These are phyloP conservation scores for Diaporthe caulivora DNA, from an alignment of 2,329 filamentous ascomycete genomes.

Conservation along the genomic window DNA sequence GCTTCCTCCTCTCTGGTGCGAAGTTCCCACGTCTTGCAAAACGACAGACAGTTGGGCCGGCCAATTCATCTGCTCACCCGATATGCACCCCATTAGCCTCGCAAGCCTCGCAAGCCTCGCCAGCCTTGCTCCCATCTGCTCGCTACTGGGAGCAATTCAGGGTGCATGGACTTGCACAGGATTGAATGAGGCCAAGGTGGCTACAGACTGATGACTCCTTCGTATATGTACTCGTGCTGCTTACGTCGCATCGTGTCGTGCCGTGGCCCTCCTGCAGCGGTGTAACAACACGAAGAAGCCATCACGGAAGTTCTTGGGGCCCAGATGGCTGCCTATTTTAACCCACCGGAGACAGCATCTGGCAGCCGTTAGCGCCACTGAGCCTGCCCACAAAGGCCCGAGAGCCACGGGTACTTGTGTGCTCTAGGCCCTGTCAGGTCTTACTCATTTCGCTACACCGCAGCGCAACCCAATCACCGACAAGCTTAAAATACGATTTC, in stretches of 20 bases:
- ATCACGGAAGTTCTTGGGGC: conserved; percentile 4
- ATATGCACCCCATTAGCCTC: background rate
- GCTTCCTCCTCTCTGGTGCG: background rate
- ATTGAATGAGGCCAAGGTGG: background rate
- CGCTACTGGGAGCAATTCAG: background rate
- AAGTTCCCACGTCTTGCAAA: background rate
- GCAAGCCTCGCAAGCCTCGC: conserved; percentile 1
- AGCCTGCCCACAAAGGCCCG: background rate
- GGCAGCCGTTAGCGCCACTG: conserved; percentile 12
- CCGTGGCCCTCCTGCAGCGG: background rate
- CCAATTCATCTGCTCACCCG: background rate
- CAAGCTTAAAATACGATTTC: conserved; percentile 37
- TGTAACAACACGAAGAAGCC: conserved; percentile 14
- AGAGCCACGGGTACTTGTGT: conserved; percentile 6
- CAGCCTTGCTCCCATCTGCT: background rate
- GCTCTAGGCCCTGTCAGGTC: conserved; percentile 27
- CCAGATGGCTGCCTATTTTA: conserved; percentile 25
- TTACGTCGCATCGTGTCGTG: background rate
- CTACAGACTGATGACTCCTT: conserved; percentile 10
- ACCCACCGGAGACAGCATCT: background rate
- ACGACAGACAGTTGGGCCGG: background rate
- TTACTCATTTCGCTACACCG: conserved; percentile 32
- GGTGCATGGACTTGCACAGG: background rate
- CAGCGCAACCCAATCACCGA: conserved; percentile 24
- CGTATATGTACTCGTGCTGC: background rate